phyloP scores from a whole-genome alignment of 169 alveolate species.

The Plasmodium cynomolgi region DNA sequence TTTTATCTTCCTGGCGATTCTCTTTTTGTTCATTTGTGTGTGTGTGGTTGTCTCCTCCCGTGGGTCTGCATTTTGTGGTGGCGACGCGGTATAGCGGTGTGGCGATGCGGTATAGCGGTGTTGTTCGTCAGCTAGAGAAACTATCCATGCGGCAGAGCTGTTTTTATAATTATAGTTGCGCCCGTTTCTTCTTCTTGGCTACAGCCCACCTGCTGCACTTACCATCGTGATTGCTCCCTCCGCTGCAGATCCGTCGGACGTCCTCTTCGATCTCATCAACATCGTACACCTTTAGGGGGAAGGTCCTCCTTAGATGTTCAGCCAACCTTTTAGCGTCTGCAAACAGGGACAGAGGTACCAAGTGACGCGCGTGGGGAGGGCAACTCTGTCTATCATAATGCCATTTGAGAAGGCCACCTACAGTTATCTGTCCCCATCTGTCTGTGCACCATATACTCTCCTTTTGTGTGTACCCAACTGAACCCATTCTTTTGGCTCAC shows the following conservation, averaged over 20 bases:
- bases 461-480: not conserved
- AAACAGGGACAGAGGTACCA: not conserved
- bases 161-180: too few relatives aligned
- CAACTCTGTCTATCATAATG: not conserved
- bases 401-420: not conserved
- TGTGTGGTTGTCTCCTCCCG: not conserved
- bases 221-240: constrained; percentile 1
- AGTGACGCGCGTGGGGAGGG: not conserved
- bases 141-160: not conserved
- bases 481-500: not conserved
- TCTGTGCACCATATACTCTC: not conserved
- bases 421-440: not conserved
- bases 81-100: too few relatives aligned
- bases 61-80: not conserved
- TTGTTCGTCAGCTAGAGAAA: not conserved
- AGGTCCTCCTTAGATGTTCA: constrained; percentile 20
- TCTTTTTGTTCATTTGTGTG: not conserved
- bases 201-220: not conserved
- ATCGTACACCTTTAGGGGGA: constrained; percentile 31
- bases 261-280: constrained; percentile 35
- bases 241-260: not conserved
- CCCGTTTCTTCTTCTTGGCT: not conserved
- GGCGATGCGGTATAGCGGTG: too few relatives aligned
- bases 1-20: constrained; percentile 14
- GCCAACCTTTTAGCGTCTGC: constrained; percentile 34